Conservation (phyloP, 2,329 filamentous ascomycete genomes). For the Botrytis tulipae region DNA sequence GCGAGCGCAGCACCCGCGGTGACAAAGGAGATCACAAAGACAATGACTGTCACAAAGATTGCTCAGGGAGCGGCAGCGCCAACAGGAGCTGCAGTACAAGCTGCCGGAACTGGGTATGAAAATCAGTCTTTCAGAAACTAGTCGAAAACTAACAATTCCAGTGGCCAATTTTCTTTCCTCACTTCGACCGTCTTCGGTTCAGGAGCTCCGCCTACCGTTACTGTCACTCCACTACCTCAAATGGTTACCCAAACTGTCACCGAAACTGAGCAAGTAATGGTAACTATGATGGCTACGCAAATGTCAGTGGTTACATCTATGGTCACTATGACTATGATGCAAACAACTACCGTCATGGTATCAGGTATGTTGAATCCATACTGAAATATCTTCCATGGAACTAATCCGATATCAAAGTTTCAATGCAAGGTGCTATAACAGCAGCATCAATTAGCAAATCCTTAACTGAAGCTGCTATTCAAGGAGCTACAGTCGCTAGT, state of each 20-base stretch:
- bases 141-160: constrained; percentile 27
- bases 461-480: neutral
- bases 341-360: constrained; percentile 14
- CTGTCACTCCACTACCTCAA: constrained; percentile 40
- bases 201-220: constrained; percentile 40
- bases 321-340: constrained; percentile 26
- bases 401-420: neutral
- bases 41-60: constrained; percentile 42
- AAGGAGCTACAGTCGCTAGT: neutral
- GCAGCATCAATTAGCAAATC: neutral
- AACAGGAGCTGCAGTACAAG: constrained; percentile 25
- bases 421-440: neutral
- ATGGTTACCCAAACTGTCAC: constrained; percentile 27
- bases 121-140: neutral
- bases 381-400: neutral
- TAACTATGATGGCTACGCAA: constrained; percentile 8
- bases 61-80: constrained; percentile 27
- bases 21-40: constrained; percentile 18
- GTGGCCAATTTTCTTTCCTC: constrained; percentile 40
- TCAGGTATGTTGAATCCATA: constrained; percentile 5
- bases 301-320: constrained; percentile 23
- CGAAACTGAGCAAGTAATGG: constrained; percentile 18
- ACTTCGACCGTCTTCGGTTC: constrained; percentile 40
- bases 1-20: constrained; percentile 2
- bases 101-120: constrained; percentile 19